phyloP scores from a whole-genome alignment of 1,139 yeast genomes.

The Blastobotrys proliferans region DNA sequence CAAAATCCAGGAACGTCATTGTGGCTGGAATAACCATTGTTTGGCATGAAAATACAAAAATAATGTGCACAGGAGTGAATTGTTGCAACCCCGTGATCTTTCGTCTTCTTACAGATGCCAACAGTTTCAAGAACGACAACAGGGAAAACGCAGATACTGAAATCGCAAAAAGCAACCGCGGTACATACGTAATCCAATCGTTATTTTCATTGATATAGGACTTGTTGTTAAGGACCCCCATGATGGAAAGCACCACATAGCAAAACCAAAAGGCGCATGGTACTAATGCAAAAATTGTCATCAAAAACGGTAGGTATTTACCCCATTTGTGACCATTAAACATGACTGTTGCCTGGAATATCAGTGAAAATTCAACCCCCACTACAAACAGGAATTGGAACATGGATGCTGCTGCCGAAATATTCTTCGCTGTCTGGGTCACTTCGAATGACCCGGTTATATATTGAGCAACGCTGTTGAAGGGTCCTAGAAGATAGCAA shows the following conservation, averaged over 20 bases:
- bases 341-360: conserved; percentile 47
- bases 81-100: conserved; percentile 73
- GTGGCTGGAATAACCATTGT: conserved; percentile 75
- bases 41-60: conserved; percentile 78
- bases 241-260: conserved; percentile 38
- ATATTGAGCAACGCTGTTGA: conserved; percentile 45
- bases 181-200: conserved; percentile 29
- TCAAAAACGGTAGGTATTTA: conserved; percentile 14
- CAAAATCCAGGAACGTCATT: conserved; percentile 49
- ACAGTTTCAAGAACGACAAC: conserved; percentile 57
- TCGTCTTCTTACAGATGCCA: conserved; percentile 65
- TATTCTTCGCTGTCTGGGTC: conserved; percentile 32
- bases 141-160: conserved; percentile 62
- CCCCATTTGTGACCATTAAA: conserved; percentile 6
- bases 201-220: not conserved
- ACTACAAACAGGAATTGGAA: conserved; percentile 56
- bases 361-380: conserved; percentile 59
- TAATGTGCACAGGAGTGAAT: conserved; percentile 74
- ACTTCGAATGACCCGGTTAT: conserved; percentile 48
- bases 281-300: conserved; percentile 17
- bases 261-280: conserved; percentile 50
- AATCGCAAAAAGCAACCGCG: conserved; percentile 59
- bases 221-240: conserved; percentile 25
- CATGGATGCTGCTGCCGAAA: conserved; percentile 56
- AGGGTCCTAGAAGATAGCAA: conserved; percentile 50